Percentiles rank a stretch among this genome's conserved stretches.
Evolutionary conservation across 345 rosid genomes (phyloP).

Genomic region (Salix purpurea): DNA sequence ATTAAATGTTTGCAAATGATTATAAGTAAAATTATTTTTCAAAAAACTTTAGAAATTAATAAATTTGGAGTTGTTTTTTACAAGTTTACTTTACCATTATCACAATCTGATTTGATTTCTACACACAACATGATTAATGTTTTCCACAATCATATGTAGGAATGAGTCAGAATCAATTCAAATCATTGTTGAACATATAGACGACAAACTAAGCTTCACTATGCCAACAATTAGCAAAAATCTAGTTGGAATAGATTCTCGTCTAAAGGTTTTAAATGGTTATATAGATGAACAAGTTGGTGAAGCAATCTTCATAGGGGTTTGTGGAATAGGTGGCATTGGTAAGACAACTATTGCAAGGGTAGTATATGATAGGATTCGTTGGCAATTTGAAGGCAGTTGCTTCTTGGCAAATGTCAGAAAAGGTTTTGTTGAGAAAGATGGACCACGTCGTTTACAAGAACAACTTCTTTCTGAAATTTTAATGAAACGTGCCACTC

Average conservation of each 20-base stretch:
- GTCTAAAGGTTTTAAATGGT: neutral
- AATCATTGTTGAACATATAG: neutral
- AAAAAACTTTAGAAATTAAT: too few species aligned
- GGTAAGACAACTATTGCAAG: conserved; percentile 9
- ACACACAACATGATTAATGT: neutral
- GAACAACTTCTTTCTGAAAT: conserved; percentile 7
- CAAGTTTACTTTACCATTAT: too few species aligned
- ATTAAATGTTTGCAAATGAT: too few species aligned
- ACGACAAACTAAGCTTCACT: neutral
- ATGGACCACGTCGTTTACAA: neutral
- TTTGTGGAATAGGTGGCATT: conserved; percentile 4
- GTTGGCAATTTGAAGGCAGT: neutral
- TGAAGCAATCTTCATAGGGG: neutral
- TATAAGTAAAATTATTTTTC: too few species aligned
- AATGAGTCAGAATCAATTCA: neutral
- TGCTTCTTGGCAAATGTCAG: conserved; percentile 15
- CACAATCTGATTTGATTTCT: neutral
- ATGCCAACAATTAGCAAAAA: neutral
- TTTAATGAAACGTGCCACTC: neutral
- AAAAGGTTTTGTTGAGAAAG: neutral
- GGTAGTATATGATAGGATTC: neutral
- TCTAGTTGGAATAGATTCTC: neutral
- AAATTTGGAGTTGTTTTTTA: too few species aligned
- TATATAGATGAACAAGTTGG: neutral
- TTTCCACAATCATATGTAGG: neutral